Evolutionary conservation across 2,329 filamentous ascomycete species (phyloP), one percentile per base, ranked within the genome.

Genomic region (Ascochyta rabiei): DNA sequence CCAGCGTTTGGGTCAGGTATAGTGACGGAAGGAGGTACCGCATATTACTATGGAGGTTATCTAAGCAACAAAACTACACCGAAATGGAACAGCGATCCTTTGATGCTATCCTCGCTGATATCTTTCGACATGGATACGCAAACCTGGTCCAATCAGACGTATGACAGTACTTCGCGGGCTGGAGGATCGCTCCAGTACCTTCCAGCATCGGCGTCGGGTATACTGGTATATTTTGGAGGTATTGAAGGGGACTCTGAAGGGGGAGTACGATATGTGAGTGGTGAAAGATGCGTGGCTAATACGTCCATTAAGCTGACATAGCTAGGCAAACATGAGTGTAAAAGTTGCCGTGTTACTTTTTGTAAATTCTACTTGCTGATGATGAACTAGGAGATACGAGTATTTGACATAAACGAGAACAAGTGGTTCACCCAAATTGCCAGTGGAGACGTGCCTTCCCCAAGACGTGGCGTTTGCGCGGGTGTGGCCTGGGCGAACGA

Each of bases 11-110:
- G 62, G 3, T 53, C 62, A 3, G 47, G 54, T 8, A 33, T 51
- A 16, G 45, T 56, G 0, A 47, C 53, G 1, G 60, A 62, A 21
- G 49, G 51, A 12, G 62, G 60, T 2, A 43, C 44, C 53, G 84
- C 79, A 3, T 87, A 83, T 65, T 84, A 85, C 64, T 81, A 84
- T 53, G 85, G 85, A n/a, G 85, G 85, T 23, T 87, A 82, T 79
- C 73, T 83, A 44, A 84, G 79, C 57, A 82, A 83, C 58, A 69
- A 68, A 41, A 81, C 82, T 0, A 74, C 78, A 76, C 39, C 38
- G 12, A 30, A 34, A 1, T 4, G 44, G 48, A 31, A 62, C 23
- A 48, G 39, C 10, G 13, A 33, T 2, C 73, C 10, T 71, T 23
- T 77, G 1, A 63, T 79, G 37, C 79, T 80, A 12, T 81, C 79